Evolutionary conservation across 2,329 filamentous ascomycete species (phyloP), one percentile per base, ranked within the genome.

Genomic region (Paecilomyces formosus): DNA sequence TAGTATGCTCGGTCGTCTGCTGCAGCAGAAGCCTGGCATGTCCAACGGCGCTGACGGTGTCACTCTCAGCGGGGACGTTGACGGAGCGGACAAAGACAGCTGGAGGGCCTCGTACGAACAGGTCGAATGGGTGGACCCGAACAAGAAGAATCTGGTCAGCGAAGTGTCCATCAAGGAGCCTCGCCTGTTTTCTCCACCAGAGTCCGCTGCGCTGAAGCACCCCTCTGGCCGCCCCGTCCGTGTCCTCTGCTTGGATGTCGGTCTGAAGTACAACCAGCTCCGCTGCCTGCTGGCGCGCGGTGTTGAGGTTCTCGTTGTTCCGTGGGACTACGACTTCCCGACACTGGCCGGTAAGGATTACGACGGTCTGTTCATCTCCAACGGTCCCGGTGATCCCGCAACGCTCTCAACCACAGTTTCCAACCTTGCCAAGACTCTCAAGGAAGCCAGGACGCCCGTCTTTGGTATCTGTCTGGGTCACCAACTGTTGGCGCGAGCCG

Each of bases 221-320:
- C 89, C 92, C 49, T 95, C 91, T 58, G 94, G 93, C 62, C 89
- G 92, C 67, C 83, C 88, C 55, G 83, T 97, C 60, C 90, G 92
- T 71, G 87, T 99, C 61, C 81, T 97, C 55, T 96, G 92, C 73
- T 85, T 99, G 66, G 94, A 99, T 78, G 93, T 99, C 66, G 94
- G 94, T 74, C 87, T 97, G 81, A 99, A 99, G 79, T 97, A 90
- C 79, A 99, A 97, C 79, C 94, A 99, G 79, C 83, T 99, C 67
- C 85, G 94, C 66, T 99, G 94, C 79, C 87, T 99, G 68, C 82
- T 99, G 60, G 88, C 86, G 68, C 87, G 94, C 66, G 94, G 94
- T 57, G 89, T 97, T 58, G 94, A 99, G 74, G 92, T 97, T 55
- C 79, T 96, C 64, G 91, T 97, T 58, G 92, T 94, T 63, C 94